Evolutionary conservation across 345 rosid genomes (phyloP).

Genomic region (Hibiscus syriacus): DNA sequence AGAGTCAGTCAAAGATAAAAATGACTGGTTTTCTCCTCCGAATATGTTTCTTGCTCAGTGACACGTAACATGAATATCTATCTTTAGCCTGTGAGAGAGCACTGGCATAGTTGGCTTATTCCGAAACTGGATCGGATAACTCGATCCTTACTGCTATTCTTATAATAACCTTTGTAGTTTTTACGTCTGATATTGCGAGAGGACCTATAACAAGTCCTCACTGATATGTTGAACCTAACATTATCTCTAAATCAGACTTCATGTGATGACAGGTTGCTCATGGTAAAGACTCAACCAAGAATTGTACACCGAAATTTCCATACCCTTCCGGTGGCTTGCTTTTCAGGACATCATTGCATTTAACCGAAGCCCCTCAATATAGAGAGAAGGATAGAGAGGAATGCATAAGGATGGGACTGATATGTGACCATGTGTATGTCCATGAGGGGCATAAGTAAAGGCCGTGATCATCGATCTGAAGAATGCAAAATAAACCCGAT

Average conservation of each 20-base stretch:
- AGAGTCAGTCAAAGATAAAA: neutral
- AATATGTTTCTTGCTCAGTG: too few species aligned
- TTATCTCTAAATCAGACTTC: neutral
- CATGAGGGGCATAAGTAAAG: constrained; percentile 6
- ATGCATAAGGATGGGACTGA: neutral
- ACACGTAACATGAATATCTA: neutral
- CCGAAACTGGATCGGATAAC: neutral
- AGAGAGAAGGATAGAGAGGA: too few species aligned
- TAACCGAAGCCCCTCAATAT: neutral
- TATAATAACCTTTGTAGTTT: neutral
- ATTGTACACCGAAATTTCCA: neutral
- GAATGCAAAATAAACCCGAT: constrained; percentile 7
- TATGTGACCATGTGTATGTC: neutral
- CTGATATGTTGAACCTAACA: neutral
- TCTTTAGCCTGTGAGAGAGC: neutral
- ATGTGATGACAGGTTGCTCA: constrained; percentile 18
- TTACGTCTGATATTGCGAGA: too few species aligned
- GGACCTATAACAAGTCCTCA: neutral
- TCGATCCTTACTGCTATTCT: neutral
- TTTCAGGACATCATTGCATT: neutral
- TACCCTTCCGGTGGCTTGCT: neutral
- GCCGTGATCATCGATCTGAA: constrained; percentile 4
- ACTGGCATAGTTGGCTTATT: neutral
- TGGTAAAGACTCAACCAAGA: constrained; percentile 4
- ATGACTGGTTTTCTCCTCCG: too few species aligned